These are phyloP conservation scores for Rhododendron williamsianum DNA, from an alignment of 148 eudicot species.

Conservation along the genomic window DNA sequence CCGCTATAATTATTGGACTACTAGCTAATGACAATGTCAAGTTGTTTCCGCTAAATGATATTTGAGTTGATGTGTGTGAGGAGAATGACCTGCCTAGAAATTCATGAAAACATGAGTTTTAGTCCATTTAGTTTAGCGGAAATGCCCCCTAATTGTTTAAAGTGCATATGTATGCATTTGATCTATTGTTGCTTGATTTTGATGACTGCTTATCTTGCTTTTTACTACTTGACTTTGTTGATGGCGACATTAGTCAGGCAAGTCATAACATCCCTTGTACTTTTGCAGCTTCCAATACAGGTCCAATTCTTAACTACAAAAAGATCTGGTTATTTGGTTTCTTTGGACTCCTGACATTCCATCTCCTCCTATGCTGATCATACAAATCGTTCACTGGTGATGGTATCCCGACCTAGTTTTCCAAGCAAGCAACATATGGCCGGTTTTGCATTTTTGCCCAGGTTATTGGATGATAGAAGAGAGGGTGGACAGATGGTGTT, in stretches of 20 bases:
- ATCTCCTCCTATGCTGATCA: slow-evolving; percentile 16
- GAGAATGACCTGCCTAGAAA: too few relatives aligned
- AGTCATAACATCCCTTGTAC: background rate
- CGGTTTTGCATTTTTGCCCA: slow-evolving; percentile 13
- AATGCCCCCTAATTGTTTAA: background rate
- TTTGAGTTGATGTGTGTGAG: too few relatives aligned
- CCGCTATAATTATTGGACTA: too few relatives aligned
- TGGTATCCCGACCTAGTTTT: background rate
- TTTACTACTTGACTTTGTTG: background rate
- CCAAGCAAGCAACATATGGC: background rate
- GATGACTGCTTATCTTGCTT: background rate
- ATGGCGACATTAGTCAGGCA: background rate
- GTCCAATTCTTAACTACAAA: slow-evolving; percentile 7
- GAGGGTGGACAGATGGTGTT: background rate
- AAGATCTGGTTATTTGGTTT: slow-evolving; percentile 1
- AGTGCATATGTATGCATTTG: background rate
- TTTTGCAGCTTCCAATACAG: slow-evolving; percentile 22
- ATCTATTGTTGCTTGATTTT: background rate
- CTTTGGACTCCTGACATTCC: slow-evolving; percentile 13
- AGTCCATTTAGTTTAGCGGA: background rate
- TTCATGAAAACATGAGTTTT: too few relatives aligned
- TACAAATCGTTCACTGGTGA: background rate
- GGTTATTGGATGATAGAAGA: background rate
- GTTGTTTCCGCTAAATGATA: too few relatives aligned
- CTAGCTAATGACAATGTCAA: too few relatives aligned